Percentiles rank a stretch among this genome's conserved stretches.
Conservation (phyloP, 208 protist genomes). For the Novymonas esmeraldas region DNA sequence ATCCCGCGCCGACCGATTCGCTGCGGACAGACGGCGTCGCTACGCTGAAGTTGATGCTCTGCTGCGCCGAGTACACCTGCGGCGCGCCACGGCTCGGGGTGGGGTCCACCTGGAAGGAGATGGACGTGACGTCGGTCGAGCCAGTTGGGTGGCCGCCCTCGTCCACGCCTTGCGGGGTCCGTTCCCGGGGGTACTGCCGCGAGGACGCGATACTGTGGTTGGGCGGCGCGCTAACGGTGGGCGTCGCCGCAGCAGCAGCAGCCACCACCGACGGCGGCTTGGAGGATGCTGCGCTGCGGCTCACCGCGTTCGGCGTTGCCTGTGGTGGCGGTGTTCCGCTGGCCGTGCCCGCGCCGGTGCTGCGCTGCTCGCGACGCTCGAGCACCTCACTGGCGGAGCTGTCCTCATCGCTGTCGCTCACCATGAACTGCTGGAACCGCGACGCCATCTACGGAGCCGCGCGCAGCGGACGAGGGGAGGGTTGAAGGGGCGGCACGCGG, state of each 20-base stretch:
- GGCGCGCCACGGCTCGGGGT: neutral
- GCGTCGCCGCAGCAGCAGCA: neutral
- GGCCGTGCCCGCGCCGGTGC: slow-evolving; percentile 32
- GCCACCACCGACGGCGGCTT: neutral
- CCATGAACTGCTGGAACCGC: slow-evolving; percentile 48
- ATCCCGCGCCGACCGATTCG: neutral
- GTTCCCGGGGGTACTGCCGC: neutral
- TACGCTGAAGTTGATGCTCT: slow-evolving; percentile 24
- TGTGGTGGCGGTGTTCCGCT: slow-evolving; percentile 13
- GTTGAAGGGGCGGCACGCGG: neutral
- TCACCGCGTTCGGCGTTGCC: slow-evolving; percentile 5
- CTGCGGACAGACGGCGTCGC: slow-evolving; percentile 6
- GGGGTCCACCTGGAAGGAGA: slow-evolving; percentile 12
- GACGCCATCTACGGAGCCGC: slow-evolving; percentile 8
- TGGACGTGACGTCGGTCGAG: slow-evolving; percentile 8
- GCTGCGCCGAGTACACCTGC: slow-evolving; percentile 2
- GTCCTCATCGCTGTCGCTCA: slow-evolving; percentile 64
- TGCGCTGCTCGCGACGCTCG: slow-evolving; percentile 18
- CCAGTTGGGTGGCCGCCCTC: neutral
- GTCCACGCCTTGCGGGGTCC: neutral
- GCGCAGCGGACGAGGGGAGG: neutral
- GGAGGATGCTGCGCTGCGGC: neutral
- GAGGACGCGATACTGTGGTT: slow-evolving; percentile 19
- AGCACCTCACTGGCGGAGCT: slow-evolving; percentile 31
- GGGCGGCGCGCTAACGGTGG: slow-evolving; percentile 13